These are phyloP conservation scores for Podospora australis DNA, from an alignment of 495 filamentous ascomycete species.

Conservation along the genomic window DNA sequence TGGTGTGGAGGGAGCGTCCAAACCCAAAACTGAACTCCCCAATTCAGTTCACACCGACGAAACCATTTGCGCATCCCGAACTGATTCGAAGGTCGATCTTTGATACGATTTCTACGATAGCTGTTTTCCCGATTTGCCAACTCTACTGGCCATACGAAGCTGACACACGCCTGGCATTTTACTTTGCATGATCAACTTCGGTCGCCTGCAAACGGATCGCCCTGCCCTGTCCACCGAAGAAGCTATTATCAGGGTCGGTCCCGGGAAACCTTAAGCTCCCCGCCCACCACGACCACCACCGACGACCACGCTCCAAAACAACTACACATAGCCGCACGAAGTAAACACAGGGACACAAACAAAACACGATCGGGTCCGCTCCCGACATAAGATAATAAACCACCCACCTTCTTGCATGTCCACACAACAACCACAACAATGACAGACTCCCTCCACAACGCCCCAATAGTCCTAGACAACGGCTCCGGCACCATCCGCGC, in stretches of 20 bases:
- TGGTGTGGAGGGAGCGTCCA: background rate
- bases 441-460: conserved; percentile 88
- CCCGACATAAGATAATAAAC: background rate
- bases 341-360: background rate
- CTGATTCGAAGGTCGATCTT: too few relatives aligned
- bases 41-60: background rate
- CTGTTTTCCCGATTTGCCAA: background rate
- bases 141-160: background rate
- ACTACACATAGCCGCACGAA: background rate
- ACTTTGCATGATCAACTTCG: too few relatives aligned
- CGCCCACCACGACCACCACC: background rate
- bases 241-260: too few relatives aligned
- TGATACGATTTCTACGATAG: too few relatives aligned
- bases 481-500: conserved; percentile 96
- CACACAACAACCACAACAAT: conserved; percentile 37
- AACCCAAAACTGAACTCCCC: background rate
- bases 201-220: too few relatives aligned
- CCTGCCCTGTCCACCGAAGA: too few relatives aligned
- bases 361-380: background rate
- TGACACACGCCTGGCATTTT: too few relatives aligned
- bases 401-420: conserved; percentile 1
- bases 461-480: conserved; percentile 97
- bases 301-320: background rate
- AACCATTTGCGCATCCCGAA: background rate
- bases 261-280: too few relatives aligned